Evolutionary conservation across 768 basidiomycete genomes (phyloP).

Genomic region (Macrolepiota dolichaula): DNA sequence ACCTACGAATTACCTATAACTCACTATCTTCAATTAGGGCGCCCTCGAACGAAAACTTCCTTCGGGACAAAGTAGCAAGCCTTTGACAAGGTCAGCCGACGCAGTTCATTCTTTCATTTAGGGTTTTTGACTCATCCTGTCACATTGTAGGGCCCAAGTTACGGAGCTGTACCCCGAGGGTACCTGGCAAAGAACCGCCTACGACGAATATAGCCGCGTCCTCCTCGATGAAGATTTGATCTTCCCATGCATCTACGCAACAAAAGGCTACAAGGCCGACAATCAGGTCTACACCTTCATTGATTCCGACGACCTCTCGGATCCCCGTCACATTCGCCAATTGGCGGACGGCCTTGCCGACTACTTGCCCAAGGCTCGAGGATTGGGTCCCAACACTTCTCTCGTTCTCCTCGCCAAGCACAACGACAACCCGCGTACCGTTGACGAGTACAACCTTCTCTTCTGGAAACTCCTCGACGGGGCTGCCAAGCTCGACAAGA

Average conservation of each 20-base stretch:
- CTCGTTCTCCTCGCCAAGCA: slow-evolving; percentile 20
- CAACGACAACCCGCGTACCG: slow-evolving; percentile 14
- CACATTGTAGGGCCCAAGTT: slow-evolving; percentile 13
- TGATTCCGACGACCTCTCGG: slow-evolving; percentile 19
- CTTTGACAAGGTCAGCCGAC: not conserved
- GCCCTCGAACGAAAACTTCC: slow-evolving; percentile 6
- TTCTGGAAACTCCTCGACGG: slow-evolving; percentile 21
- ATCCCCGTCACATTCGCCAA: slow-evolving; percentile 16
- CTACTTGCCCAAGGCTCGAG: slow-evolving; percentile 19
- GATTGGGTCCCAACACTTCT: slow-evolving; percentile 18
- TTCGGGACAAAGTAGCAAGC: not conserved
- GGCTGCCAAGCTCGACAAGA: slow-evolving; percentile 16
- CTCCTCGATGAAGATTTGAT: slow-evolving; percentile 18
- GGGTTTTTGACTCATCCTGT: not conserved
- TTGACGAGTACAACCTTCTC: slow-evolving; percentile 17
- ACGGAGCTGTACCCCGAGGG: slow-evolving; percentile 14
- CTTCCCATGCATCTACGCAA: slow-evolving; percentile 22
- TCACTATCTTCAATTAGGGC: not conserved
- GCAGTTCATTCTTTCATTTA: not conserved
- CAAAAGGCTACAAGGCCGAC: slow-evolving; percentile 20
- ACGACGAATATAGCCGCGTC: slow-evolving; percentile 16
- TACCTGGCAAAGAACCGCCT: slow-evolving; percentile 20
- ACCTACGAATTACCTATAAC: not conserved
- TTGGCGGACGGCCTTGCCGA: slow-evolving; percentile 14
- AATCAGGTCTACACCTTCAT: slow-evolving; percentile 19